phyloP scores from a whole-genome alignment of 495 filamentous ascomycete genomes.

The Xylaria scruposa region DNA sequence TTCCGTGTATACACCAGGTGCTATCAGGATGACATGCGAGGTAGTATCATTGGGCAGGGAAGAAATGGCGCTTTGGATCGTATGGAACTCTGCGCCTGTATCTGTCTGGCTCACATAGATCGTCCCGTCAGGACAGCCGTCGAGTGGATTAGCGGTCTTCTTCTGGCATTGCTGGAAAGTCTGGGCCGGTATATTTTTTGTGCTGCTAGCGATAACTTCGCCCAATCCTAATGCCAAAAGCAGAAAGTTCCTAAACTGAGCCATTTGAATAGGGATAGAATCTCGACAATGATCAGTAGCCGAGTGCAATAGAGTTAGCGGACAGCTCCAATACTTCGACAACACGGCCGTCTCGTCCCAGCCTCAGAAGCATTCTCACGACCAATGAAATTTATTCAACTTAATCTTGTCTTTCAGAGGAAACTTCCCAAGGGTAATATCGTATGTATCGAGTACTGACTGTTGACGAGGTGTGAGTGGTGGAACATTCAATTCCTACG shows the following conservation, averaged over 20 bases:
- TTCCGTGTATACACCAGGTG: slow-evolving; percentile 62
- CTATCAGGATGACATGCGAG: slow-evolving; percentile 60
- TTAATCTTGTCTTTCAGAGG: not conserved
- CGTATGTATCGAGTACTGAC: not conserved
- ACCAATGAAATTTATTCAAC: not conserved
- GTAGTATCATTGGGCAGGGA: slow-evolving; percentile 60
- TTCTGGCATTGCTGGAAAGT: slow-evolving; percentile 34
- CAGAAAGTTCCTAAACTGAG: not conserved
- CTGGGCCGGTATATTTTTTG: slow-evolving; percentile 32
- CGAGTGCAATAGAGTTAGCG: not conserved
- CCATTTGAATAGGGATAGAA: not conserved
- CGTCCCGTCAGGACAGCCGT: slow-evolving; percentile 56
- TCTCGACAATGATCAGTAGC: not conserved
- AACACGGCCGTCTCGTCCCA: not conserved
- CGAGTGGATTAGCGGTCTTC: slow-evolving; percentile 42
- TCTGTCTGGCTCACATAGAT: slow-evolving; percentile 53
- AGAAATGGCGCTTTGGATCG: slow-evolving; percentile 59
- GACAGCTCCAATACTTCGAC: not conserved
- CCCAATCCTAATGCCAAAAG: not conserved
- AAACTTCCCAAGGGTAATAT: not conserved
- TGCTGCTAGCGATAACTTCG: not conserved
- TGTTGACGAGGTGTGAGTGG: slow-evolving; percentile 3
- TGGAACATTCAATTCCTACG: slow-evolving; percentile 12
- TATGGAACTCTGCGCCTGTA: slow-evolving; percentile 49
- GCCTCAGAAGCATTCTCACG: not conserved